Base-by-base conservation (phyloP, 305 asterid species). In the Rubia tinctorum region DNA sequence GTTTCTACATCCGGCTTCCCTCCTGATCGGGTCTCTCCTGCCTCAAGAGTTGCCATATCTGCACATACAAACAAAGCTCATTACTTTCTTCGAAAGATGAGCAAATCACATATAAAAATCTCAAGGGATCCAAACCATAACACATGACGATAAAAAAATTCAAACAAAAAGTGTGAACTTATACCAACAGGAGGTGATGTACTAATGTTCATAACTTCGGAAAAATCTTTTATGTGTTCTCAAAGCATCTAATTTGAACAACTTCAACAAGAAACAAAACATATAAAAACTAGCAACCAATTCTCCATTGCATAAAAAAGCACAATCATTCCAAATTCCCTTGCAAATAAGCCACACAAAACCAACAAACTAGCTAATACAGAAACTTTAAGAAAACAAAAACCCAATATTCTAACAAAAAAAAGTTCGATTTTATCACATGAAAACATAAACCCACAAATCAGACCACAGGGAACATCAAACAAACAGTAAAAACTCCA, bases 21-120 rank as follows among this genome's bases (percentile, higher is more conserved):
- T 7, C 15, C 75, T 18, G 72, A 23, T 27, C 23, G 10, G 25
- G 30, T 45, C 20, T 55, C 75, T 23, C 25, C 70, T 67, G 77
- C 8, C 18, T 12, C 23, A 14, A 59, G 55, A 7, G 27, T 23
- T 58, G 73, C 66, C 79, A 79, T 74, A 30, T 74, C 79, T 78
- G 42, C 18, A 40, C 25, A 43, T n/a, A 56, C 10, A 17, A n/a
- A 69, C 23, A 44, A 7, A 45, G 9, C 18, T 25, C 18, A 25
- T 43, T 13, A 18, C 44, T 42, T 25, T 5, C n/a, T 39, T 7
- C 7, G 12, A 69, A 2, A 15, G 51, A 51, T 23, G 6, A 25
- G 12, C 15, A 6, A 15, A 8, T 0, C 45, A 22, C 20, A 34
- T 23, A 4, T 45, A 39, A 8, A 67, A 51, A 7, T 7, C 37